Evolutionary conservation across 352 stramenopile genomes (phyloP), one percentile per base, ranked within the genome.

Genomic region (Pythium aquatile): DNA sequence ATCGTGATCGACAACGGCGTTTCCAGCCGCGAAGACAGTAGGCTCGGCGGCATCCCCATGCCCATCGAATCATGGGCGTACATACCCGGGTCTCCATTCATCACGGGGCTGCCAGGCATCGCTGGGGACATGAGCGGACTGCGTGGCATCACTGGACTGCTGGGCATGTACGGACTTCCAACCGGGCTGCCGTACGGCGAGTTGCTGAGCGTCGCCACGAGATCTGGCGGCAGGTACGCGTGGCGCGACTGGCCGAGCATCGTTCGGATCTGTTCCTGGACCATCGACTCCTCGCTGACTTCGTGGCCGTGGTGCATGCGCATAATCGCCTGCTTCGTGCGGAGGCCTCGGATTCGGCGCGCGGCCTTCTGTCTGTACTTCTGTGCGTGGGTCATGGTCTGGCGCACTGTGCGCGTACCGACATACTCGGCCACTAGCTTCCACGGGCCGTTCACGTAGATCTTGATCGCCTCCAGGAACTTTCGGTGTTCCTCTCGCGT

Each of bases 361-460:
- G 74, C 77, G 7, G 77, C 71, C 53, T 91, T 91, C 58, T 88
- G 75, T 0, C 78, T 78, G 62, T 89, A 90, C 70, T 90, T 90
- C 51, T 91, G 82, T 24, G 79, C 82, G 54, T 93, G 81, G 0
- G 81, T 90, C 79, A 89, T 89, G 35, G 80, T 88, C 75, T 91
- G 82, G 13, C 83, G 78, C 53, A 89, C 81, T 0, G 80, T 90
- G 56, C 81, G 81, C 17, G 84, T 91, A 37, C 74, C 80, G 2
- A 93, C 79, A 44, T 83, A 78, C 33, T 78, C 75, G 13, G 82
- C 81, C 14, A 92, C 77, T 49, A 81, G 48, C 53, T 88, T 90
- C 80, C 82, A 91, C 2, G 82, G 84, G 0, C 81, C 80, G 37
- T 84, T 88, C 48, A 74, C 30, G 68, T 90, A 91, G 47, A 88